Conservation (phyloP, 2,329 filamentous ascomycete species). For the Lachnellula cervina region DNA sequence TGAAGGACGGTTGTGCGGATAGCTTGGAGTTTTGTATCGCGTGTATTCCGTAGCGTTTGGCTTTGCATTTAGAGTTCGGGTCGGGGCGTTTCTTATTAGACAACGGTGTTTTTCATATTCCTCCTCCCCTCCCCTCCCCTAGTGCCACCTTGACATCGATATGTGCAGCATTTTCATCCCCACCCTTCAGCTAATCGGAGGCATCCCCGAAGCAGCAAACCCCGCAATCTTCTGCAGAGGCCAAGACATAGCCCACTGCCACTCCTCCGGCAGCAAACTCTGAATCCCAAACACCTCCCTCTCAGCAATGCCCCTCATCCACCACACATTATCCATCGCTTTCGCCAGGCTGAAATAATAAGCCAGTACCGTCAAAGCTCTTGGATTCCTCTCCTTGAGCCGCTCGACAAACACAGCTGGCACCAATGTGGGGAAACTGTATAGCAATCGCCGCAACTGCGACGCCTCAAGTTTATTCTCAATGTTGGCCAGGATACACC, state of each 20-base stretch:
- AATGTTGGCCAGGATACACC: slow-evolving; percentile 4
- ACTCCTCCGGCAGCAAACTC: slow-evolving; percentile 7
- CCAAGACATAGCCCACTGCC: slow-evolving; percentile 14
- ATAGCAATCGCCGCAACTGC: slow-evolving; percentile 2
- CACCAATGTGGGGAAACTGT: slow-evolving; percentile 3
- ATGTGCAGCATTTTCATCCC: too few species aligned
- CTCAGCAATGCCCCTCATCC: slow-evolving; percentile 28
- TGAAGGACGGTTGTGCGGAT: neutral
- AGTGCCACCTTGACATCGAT: too few species aligned
- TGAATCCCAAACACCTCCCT: slow-evolving; percentile 12
- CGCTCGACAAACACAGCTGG: slow-evolving; percentile 5
- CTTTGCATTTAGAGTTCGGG: neutral
- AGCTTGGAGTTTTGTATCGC: neutral
- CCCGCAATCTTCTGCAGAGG: slow-evolving; percentile 3
- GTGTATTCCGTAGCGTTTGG: neutral
- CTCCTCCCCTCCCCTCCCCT: neutral
- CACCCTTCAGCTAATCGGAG: neutral
- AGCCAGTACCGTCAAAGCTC: slow-evolving; percentile 16
- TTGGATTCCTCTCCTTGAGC: slow-evolving; percentile 5
- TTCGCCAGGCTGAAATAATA: slow-evolving; percentile 31
- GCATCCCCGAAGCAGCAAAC: neutral
- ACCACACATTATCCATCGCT: slow-evolving; percentile 31
- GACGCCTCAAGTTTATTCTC: neutral
- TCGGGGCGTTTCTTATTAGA: neutral
- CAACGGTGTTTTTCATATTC: neutral